A percentile compares a stretch with the other conserved stretches of the same genome.
Evolutionary conservation across 257 asterid species (phyloP).

Genomic region (Salvia hispanica): DNA sequence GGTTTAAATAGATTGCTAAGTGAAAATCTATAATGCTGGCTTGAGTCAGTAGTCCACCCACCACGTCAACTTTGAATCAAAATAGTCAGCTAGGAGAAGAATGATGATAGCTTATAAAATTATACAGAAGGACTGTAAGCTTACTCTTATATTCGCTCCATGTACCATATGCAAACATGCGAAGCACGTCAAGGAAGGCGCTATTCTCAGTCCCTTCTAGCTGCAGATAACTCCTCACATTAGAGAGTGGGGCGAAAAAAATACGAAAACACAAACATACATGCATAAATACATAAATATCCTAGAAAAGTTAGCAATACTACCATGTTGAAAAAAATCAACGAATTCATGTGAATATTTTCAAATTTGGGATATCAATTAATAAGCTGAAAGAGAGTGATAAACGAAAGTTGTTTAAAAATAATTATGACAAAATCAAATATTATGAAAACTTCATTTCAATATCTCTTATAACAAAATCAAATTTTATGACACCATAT

Average conservation of each 20-base stretch:
- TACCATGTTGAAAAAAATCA: background rate
- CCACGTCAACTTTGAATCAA: constrained; percentile 32
- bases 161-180: constrained; percentile 82
- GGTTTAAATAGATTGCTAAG: constrained; percentile 3
- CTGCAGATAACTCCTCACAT: constrained; percentile 47
- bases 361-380: background rate
- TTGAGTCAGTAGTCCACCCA: constrained; percentile 55
- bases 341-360: background rate
- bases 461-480: background rate
- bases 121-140: constrained; percentile 21
- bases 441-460: background rate
- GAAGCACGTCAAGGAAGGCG: constrained; percentile 71
- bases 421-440: background rate
- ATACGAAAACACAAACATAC: background rate
- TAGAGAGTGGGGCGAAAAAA: background rate
- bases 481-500: background rate
- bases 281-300: background rate
- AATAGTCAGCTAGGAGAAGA: constrained; percentile 19
- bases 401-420: background rate
- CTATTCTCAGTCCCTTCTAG: constrained; percentile 81
- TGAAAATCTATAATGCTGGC: constrained; percentile 29
- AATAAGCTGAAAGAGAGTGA: background rate
- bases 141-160: constrained; percentile 95
- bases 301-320: background rate
- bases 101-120: background rate